Base-by-base conservation (phyloP, 306 rosid genomes). In the Lathyrus oleraceus region DNA sequence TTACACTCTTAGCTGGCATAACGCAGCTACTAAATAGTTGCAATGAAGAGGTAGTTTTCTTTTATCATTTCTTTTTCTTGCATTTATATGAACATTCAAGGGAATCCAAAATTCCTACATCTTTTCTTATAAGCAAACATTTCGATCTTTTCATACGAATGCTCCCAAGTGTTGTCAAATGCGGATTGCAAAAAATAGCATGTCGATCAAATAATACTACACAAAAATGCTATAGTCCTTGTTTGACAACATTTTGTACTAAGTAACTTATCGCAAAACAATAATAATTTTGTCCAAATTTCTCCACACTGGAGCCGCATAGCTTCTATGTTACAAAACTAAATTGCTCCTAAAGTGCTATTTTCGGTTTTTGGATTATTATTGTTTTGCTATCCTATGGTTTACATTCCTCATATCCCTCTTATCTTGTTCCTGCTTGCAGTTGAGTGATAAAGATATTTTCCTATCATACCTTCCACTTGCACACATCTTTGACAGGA, bases 391-490 rank as follows among this genome's bases (percentile, higher is more conserved):
- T 59, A 12, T 47, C 25, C 3, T 58, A 61, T 67, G 10, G 35
- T 67, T 20, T 60, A 14, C 17, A 76, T 51, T 61, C 44, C 53
- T 77, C 53, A 14, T 30, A 12, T 39, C 3, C 20, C 13, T 25
- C 16, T 20, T 27, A 44, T 66, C 38, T 71, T 28, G 21, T 49
- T 49, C 47, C 25, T 67, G 36, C 6, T 71, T 74, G 61, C 68
- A 94, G 99, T 40, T 94, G 82, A 2, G 16, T 20, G 81, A 82
- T 0, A 85, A 83, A 53, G 99, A 94, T 25, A 88, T 86, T 47
- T 91, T 85, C 78, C 58, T 90, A 61, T 94, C 98, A 49, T 94
- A 88, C 76, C 97, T 94, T 74, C 98, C 98, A 11, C 98, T 94
- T 68, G 97, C 98, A 6, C 98, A 94, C 73, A 94, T 84, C 77